phyloP scores from a whole-genome alignment of 768 basidiomycete genomes.

The Tubosaeta sp. region DNA sequence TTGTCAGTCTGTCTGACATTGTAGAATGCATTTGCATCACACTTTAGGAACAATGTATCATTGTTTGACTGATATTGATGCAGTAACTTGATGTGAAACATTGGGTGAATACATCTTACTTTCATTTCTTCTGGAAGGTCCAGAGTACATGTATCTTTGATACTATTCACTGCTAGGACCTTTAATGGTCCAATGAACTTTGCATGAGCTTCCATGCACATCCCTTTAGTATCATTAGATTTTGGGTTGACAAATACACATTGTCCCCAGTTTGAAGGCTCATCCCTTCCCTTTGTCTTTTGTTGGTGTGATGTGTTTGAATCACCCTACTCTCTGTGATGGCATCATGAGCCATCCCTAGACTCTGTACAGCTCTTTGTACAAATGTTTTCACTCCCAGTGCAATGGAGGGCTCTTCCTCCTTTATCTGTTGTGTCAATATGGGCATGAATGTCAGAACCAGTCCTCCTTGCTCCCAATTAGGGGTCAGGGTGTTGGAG shows the following conservation, averaged over 20 bases:
- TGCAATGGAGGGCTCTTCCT: neutral
- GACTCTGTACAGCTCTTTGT: conserved; percentile 15
- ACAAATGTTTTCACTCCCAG: conserved; percentile 27
- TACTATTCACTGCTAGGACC: neutral
- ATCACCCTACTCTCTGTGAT: conserved; percentile 31
- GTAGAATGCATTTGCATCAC: no score
- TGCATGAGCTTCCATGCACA: conserved; percentile 31
- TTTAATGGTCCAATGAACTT: conserved; percentile 36
- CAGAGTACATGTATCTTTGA: neutral
- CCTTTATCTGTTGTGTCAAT: neutral
- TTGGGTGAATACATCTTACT: neutral
- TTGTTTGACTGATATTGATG: no score
- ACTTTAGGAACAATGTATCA: no score
- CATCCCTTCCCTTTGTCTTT: conserved; percentile 12
- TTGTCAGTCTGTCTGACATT: no score
- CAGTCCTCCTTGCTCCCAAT: no score
- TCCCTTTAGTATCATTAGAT: conserved; percentile 33
- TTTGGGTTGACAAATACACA: conserved; percentile 36
- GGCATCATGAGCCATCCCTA: conserved; percentile 33
- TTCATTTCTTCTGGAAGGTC: neutral
- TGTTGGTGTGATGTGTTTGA: conserved; percentile 32
- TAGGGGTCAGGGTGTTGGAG: no score
- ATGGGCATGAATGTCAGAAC: no score
- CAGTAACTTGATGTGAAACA: neutral
- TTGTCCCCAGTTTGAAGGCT: conserved; percentile 18